Percentiles rank a stretch among this genome's conserved stretches.
Evolutionary conservation across 331 rosid genomes (phyloP).

Genomic region (Quercus tomentella): DNA sequence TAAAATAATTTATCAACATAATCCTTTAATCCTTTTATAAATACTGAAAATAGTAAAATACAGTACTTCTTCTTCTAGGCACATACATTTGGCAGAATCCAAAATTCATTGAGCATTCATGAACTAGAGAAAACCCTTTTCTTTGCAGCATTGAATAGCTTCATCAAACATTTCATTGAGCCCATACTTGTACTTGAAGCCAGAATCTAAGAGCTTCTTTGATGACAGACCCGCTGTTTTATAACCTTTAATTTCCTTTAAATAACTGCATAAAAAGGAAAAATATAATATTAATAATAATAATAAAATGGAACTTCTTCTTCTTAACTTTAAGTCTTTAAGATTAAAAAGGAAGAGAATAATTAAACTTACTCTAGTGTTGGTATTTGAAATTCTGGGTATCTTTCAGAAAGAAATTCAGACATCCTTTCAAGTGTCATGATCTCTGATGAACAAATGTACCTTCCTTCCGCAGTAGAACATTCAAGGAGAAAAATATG

Average conservation of each 20-base stretch:
- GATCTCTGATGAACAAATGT: not conserved
- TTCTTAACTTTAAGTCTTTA: not conserved
- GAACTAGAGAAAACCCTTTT: constrained; percentile 44
- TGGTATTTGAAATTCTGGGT: constrained; percentile 25
- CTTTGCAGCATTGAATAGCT: constrained; percentile 52
- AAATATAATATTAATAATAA: not conserved
- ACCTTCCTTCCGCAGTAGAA: constrained; percentile 33
- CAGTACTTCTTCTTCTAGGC: no score
- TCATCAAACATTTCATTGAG: constrained; percentile 45
- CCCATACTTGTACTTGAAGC: constrained; percentile 49
- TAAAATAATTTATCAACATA: no score
- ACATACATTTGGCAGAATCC: no score
- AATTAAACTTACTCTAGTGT: constrained; percentile 17
- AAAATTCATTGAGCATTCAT: not conserved
- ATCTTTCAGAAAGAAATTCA: constrained; percentile 4
- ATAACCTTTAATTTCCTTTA: constrained; percentile 14
- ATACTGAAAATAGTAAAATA: no score
- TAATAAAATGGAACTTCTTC: not conserved
- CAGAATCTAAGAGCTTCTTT: constrained; percentile 60
- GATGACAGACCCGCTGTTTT: constrained; percentile 31
- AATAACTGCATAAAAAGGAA: constrained; percentile 19
- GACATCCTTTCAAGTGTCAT: not conserved
- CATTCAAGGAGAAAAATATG: constrained; percentile 35
- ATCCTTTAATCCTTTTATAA: no score
- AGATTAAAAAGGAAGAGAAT: not conserved